A percentile compares a stretch with the other conserved stretches of the same genome.
These are phyloP conservation scores for Didymellaceae sp. DNA, from an alignment of 2,329 filamentous ascomycete species.

Conservation along the genomic window DNA sequence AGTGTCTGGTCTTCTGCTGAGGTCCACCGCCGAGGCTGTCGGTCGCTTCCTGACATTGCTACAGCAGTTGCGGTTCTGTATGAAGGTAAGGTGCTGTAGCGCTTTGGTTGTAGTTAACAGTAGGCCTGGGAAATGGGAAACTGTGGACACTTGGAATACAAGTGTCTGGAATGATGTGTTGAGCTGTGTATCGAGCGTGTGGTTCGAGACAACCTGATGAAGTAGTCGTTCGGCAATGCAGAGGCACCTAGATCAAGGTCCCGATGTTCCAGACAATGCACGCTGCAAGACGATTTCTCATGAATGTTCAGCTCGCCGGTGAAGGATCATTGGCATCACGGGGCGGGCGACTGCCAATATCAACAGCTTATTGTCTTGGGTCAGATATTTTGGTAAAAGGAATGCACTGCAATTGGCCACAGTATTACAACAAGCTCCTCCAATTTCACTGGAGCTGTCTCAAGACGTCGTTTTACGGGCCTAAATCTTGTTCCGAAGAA, in stretches of 20 bases:
- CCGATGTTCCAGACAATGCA: background rate
- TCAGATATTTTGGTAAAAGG: background rate
- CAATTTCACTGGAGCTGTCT: background rate
- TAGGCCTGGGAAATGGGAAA: background rate
- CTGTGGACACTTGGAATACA: too few species aligned
- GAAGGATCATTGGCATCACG: slow-evolving; percentile 1
- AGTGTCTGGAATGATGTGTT: too few species aligned
- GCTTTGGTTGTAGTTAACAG: background rate
- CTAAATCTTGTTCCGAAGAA: slow-evolving; percentile 9
- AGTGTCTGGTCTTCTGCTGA: slow-evolving; percentile 32
- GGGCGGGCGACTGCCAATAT: background rate
- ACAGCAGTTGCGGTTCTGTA: background rate
- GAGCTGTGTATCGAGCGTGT: too few species aligned
- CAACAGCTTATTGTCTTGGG: background rate
- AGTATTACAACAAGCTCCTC: background rate
- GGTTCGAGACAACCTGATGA: too few species aligned
- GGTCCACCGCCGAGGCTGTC: slow-evolving; percentile 25
- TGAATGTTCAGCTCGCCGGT: slow-evolving; percentile 4
- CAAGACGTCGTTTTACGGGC: slow-evolving; percentile 1
- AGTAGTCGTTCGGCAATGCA: background rate
- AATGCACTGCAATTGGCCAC: slow-evolving; percentile 3
- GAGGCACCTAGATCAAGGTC: background rate
- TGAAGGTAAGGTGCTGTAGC: too few species aligned
- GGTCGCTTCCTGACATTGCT: background rate
- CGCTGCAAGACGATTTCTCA: slow-evolving; percentile 1